Base-by-base conservation (phyloP, 2,329 filamentous ascomycete genomes). In the Scytalidium lignicola region DNA sequence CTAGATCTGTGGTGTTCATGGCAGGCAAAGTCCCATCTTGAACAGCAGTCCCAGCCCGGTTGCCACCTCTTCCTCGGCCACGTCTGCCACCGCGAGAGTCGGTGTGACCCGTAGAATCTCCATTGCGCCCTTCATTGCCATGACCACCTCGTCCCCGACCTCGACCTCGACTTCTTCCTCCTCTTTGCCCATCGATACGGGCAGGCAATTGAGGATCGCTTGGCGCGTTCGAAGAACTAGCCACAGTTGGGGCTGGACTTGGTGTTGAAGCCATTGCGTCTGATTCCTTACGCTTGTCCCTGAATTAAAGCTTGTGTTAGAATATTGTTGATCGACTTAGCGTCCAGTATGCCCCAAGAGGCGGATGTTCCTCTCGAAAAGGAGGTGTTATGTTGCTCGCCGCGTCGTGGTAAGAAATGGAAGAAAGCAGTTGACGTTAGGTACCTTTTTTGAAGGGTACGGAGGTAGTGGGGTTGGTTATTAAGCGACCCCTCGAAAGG, bases 91-190 rank as follows among this genome's bases (percentile, higher is more conserved):
- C 53, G 39, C 28, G 43, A 6, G 32, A 32, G 28, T 44, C 46
- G 46, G 44, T 46, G 22, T 40, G 28, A 20, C 10, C 28, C 26
- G 23, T 17, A 5, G 32, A 37, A 37, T 21, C 22, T 43, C 6
- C 4, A 20, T 21, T 43, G 19, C 41, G 41, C 12, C 22, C 22
- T 13, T 43, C 32, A 37, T 32, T 39, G 28, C 39, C 47, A 40
- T 32, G 9, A 13, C 44, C 42, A 15, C 53, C 61, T 42, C 61
- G 53, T 18, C 66, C 65, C 46, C 63, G 57, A 46, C 65, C 69
- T 58, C 71, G 62, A 18, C 68, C 66, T 44, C 66, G 64, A 19
- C 65, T 62, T 52, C 67, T 63, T 43, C 67, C 66, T 40, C 70
- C 67, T 37, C 68, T 63, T 44, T 63, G 61, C 8, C 64, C 58